A percentile compares a stretch with the other conserved stretches of the same genome.
phyloP scores from a whole-genome alignment of 2,329 filamentous ascomycete species.

The Drechmeria coniospora region DNA sequence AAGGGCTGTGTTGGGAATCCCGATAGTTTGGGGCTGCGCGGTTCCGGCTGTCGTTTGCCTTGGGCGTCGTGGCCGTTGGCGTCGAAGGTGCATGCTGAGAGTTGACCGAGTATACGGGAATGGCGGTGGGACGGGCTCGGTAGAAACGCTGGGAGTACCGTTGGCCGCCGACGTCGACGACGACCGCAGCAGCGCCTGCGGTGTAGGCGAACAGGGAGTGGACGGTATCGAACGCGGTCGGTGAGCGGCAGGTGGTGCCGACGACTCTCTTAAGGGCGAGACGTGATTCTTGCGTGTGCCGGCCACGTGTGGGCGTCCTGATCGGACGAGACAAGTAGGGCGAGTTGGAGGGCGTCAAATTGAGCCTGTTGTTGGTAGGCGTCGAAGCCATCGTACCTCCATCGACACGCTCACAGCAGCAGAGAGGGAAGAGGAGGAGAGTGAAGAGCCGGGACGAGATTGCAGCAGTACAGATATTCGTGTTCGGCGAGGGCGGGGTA shows the following conservation, averaged over 20 bases:
- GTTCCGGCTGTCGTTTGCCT: constrained; percentile 49
- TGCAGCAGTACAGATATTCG: too few relatives aligned
- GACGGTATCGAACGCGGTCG: constrained; percentile 75
- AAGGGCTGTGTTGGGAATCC: constrained; percentile 28
- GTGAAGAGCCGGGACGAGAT: too few relatives aligned
- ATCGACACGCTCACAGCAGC: constrained; percentile 23
- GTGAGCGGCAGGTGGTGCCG: constrained; percentile 73
- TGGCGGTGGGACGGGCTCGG: constrained; percentile 64
- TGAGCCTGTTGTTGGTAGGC: constrained; percentile 43
- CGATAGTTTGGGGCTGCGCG: constrained; percentile 31
- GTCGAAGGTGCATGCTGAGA: constrained; percentile 32
- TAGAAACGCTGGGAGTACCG: constrained; percentile 70
- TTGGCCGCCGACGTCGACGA: constrained; percentile 63
- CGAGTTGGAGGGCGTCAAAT: constrained; percentile 63
- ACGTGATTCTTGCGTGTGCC: constrained; percentile 33
- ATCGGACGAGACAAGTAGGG: constrained; percentile 48
- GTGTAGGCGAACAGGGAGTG: constrained; percentile 74
- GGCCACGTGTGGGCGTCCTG: constrained; percentile 44
- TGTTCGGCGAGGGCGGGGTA: too few relatives aligned
- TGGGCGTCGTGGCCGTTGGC: constrained; percentile 35
- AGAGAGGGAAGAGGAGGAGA: neutral
- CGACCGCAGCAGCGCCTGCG: constrained; percentile 83
- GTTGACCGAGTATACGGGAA: constrained; percentile 46
- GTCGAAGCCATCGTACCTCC: constrained; percentile 43
- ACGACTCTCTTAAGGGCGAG: constrained; percentile 73